Base-by-base conservation (phyloP, 352 stramenopile species). In the Blastocystis sp. region DNA sequence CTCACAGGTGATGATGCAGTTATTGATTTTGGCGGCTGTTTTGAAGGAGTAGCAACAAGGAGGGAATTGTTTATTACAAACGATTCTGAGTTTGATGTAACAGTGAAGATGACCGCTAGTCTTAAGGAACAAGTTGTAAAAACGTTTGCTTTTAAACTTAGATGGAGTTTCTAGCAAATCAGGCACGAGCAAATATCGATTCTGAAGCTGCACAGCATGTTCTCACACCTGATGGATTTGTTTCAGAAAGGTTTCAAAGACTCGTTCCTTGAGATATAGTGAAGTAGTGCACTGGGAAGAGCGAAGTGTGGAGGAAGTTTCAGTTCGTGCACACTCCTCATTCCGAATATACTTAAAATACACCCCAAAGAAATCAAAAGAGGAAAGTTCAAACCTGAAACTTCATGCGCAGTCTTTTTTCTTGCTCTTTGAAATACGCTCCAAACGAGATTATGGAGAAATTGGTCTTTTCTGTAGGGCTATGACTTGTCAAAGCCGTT, bases 21-120 rank as follows among this genome's bases (percentile, higher is more conserved):
- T n/a, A 53, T 85, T 3, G 73, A 85, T 66, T 85, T 85, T 66
- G 73, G 73, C 30, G 73, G 73, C 34, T 85, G 73, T 43, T 85
- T 85, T 24, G 73, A 64, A 8, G 73, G 73, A 18, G 26, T 66
- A 1, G 30, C 26, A 43, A 37, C 45, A 34, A 65, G 45, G 24
- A 34, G 26, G 34, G 73, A 85, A 37, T 66, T 85, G 20, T 85
- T 85, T 65, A 50, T 85, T 8, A 85, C 73, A 3, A 85, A 85
- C 50, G 55, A 85, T 53, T 66, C 43, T 26, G 73, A 85, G 20
- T 39, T 54, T 8, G 73, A 85, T 45, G 45, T 85, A 16, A 45
- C 54, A 24, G 73, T 85, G 6, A 26, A 43, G 16, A 47, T 53
- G 11, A 65, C 30, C 3, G 65, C 73, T n/a, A 68, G 53, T n/a